Percentiles rank a stretch among this genome's conserved stretches.
phyloP scores from a whole-genome alignment of 495 filamentous ascomycete genomes.

The Aspergillus panamensis region DNA sequence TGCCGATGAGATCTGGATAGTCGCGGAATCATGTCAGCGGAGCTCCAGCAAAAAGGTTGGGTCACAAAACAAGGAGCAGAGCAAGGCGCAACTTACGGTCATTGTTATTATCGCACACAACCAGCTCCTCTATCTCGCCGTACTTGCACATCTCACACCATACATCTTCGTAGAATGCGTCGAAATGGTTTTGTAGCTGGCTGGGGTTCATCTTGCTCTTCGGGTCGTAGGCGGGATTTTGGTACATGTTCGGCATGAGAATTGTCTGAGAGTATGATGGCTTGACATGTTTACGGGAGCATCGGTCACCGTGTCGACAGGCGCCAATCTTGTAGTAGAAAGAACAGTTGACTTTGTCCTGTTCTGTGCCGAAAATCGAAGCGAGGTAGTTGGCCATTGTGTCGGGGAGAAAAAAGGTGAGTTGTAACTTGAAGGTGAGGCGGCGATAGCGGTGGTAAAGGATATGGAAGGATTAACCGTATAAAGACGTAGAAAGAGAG shows the following conservation, averaged over 20 bases:
- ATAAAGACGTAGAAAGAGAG: neutral
- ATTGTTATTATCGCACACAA: conserved; percentile 94
- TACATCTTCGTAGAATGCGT: conserved; percentile 99
- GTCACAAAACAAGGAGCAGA: neutral
- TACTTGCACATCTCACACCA: conserved; percentile 99
- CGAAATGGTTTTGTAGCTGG: conserved; percentile 98
- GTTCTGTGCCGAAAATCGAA: conserved; percentile 98
- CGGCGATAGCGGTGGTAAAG: neutral
- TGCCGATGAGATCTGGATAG: conserved; percentile 81
- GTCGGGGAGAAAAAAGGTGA: conserved; percentile 3
- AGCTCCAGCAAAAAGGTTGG: neutral
- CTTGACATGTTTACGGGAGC: conserved; percentile 97
- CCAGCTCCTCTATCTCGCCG: conserved; percentile 83
- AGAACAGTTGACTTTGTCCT: conserved; percentile 87
- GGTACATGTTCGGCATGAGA: conserved; percentile 97
- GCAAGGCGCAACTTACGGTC: conserved; percentile 64
- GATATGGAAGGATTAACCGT: neutral
- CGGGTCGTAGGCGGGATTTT: conserved; percentile 96
- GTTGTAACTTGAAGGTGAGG: neutral
- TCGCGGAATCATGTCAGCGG: conserved; percentile 20
- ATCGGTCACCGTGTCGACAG: conserved; percentile 96
- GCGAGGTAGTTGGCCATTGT: conserved; percentile 94
- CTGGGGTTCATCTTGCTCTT: conserved; percentile 93
- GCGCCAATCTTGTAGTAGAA: conserved; percentile 98
- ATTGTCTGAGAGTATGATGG: conserved; percentile 97